Evolutionary conservation across 306 rosid genomes (phyloP), one percentile per base, ranked within the genome.

Genomic region (Corylus americana): DNA sequence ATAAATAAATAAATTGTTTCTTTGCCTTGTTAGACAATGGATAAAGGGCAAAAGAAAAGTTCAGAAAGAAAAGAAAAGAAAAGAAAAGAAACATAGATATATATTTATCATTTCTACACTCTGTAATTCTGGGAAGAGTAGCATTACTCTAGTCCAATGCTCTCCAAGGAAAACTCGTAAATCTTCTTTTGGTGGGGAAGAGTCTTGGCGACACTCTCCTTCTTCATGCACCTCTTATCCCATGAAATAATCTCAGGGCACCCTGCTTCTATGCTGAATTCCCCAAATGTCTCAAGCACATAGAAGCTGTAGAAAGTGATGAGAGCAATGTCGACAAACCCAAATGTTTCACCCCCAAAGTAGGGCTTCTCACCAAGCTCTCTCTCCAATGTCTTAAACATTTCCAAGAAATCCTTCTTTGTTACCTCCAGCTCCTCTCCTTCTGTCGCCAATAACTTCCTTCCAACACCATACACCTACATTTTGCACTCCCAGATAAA

Each of bases 311-410:
- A 47, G 59, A 82, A 31, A 22, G 88, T 84, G n/a, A 76, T 71
- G 1, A 86, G 76, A 1, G 78, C 85, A 68, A 86, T 35, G 51
- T 82, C 90, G 48, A 70, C 68, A 20, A 86, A 22, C 7, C 83
- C 89, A 74, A 86, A 70, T 6, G 11, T 29, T n/a, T 83, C 87
- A 11, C 83, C 89, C 5, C 81, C 90, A 80, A 86, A 81, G 53
- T 78, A 86, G 31, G 27, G 50, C 73, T 83, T 78, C 62, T 75
- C 62, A 5, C 85, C 84, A 12, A 86, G 74, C 78, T 80, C 85
- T 57, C 39, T 72, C 68, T 86, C 90, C 25, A 83, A 18, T 18
- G 75, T 76, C 35, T 77, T 84, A 71, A 82, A 74, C 42, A 58
- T 48, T 79, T 84, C 86, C 7, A 80, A 35, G 47, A 85, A 80